These are phyloP conservation scores for Sarocladiaceae sp. DNA, from an alignment of 2,329 filamentous ascomycete species.

Conservation along the genomic window DNA sequence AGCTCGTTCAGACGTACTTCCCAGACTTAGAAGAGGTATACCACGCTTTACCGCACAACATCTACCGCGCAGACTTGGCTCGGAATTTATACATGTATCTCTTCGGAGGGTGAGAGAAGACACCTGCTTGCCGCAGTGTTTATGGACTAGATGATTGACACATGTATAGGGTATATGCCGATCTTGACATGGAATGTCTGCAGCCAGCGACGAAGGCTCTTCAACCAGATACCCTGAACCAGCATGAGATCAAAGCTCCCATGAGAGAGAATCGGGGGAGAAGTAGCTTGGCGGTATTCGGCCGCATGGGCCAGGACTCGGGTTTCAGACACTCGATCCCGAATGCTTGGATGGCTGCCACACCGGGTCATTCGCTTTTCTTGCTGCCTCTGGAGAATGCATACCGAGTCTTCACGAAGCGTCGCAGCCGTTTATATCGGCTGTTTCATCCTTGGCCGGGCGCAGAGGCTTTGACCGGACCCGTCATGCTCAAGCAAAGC, in stretches of 20 bases:
- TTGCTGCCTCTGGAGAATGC: conserved; percentile 19
- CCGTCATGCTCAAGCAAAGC: conserved; percentile 12
- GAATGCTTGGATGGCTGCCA: conserved; percentile 30
- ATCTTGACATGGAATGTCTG: conserved; percentile 24
- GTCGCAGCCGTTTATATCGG: not conserved
- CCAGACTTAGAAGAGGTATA: conserved; percentile 24
- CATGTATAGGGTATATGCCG: conserved; percentile 14
- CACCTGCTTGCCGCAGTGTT: no score
- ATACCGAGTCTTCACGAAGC: conserved; percentile 10
- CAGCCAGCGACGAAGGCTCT: conserved; percentile 18
- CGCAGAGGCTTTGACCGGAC: conserved; percentile 15
- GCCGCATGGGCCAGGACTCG: conserved; percentile 24
- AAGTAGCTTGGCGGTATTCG: conserved; percentile 23
- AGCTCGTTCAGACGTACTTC: conserved; percentile 24
- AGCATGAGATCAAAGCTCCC: not conserved
- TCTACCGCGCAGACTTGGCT: conserved; percentile 26
- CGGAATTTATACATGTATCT: conserved; percentile 30
- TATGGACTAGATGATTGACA: no score
- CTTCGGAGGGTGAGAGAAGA: conserved; percentile 27
- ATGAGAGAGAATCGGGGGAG: no score
- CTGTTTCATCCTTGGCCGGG: conserved; percentile 8
- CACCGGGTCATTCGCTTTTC: conserved; percentile 27
- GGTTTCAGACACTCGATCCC: conserved; percentile 25
- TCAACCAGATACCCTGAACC: conserved; percentile 9
- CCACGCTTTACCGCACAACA: conserved; percentile 21